Conservation (phyloP, 2,329 filamentous ascomycete genomes). For the Penicillium brasilianum region DNA sequence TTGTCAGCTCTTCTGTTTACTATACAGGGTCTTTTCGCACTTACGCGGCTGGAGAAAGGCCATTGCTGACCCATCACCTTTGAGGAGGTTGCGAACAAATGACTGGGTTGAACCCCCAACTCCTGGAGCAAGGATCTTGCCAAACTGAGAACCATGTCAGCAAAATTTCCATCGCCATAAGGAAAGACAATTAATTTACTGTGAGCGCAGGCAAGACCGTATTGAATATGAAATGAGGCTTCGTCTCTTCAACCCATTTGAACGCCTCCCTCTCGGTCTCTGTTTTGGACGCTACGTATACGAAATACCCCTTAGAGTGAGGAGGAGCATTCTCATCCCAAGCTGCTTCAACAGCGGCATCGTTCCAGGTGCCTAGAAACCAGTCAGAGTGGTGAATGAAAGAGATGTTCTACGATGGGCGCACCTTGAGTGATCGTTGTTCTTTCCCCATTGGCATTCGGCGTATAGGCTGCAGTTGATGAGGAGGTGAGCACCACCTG, state of each 20-base stretch:
- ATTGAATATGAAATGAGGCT: conserved; percentile 32
- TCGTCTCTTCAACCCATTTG: conserved; percentile 52
- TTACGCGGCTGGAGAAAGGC: neutral
- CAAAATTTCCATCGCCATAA: neutral
- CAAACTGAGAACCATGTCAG: neutral
- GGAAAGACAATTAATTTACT: neutral
- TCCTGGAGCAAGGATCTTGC: neutral
- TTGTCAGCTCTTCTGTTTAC: neutral
- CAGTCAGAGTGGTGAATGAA: neutral
- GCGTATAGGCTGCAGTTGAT: neutral
- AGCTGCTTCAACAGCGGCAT: conserved; percentile 39
- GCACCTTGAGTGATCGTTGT: neutral
- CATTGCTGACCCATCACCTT: neutral
- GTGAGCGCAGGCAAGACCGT: neutral
- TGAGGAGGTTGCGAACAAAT: neutral
- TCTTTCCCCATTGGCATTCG: neutral
- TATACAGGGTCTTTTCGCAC: neutral
- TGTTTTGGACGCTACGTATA: conserved; percentile 56
- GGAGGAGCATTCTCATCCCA: conserved; percentile 37
- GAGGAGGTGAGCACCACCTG: neutral
- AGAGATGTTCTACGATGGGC: neutral
- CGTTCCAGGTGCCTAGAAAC: conserved; percentile 24
- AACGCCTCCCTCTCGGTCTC: conserved; percentile 54
- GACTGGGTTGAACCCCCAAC: neutral
- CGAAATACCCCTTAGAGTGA: conserved; percentile 29